phyloP scores from a whole-genome alignment of 768 basidiomycete genomes.

The Termitomyces heimii region DNA sequence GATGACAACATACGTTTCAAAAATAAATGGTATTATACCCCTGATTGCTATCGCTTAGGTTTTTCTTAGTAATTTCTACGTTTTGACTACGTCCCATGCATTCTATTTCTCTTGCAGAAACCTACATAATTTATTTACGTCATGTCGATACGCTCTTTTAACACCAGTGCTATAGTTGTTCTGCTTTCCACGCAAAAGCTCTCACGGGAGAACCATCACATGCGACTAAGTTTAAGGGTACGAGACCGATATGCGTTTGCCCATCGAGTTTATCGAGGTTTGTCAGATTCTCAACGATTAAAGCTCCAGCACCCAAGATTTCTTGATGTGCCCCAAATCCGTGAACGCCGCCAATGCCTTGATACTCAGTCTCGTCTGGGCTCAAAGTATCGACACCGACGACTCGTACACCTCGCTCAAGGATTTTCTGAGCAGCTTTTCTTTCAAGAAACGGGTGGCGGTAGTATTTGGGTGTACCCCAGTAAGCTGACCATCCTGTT shows the following conservation, averaged over 20 bases:
- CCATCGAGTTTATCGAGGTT: constrained; percentile 39
- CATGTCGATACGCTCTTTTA: neutral
- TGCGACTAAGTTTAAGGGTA: constrained; percentile 52
- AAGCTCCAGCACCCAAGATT: constrained; percentile 52
- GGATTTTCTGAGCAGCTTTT: constrained; percentile 44
- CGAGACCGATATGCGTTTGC: constrained; percentile 38
- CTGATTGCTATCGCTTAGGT: neutral
- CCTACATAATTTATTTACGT: neutral
- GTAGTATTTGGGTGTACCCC: constrained; percentile 45
- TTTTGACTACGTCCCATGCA: neutral
- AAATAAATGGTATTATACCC: neutral
- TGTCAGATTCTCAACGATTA: constrained; percentile 69
- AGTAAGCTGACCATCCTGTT: constrained; percentile 64
- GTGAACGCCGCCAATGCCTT: constrained; percentile 25
- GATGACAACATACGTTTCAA: neutral
- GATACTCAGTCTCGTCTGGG: constrained; percentile 55
- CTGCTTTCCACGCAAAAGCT: constrained; percentile 46
- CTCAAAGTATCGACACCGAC: constrained; percentile 61
- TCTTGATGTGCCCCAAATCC: constrained; percentile 53
- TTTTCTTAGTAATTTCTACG: neutral
- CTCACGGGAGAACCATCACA: constrained; percentile 70
- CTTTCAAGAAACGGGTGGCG: constrained; percentile 60
- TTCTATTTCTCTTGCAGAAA: neutral
- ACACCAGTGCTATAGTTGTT: constrained; percentile 3
- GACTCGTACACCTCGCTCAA: constrained; percentile 46